Evolutionary conservation across 2,329 filamentous ascomycete species (phyloP).

Genomic region (Fusarium secorum): DNA sequence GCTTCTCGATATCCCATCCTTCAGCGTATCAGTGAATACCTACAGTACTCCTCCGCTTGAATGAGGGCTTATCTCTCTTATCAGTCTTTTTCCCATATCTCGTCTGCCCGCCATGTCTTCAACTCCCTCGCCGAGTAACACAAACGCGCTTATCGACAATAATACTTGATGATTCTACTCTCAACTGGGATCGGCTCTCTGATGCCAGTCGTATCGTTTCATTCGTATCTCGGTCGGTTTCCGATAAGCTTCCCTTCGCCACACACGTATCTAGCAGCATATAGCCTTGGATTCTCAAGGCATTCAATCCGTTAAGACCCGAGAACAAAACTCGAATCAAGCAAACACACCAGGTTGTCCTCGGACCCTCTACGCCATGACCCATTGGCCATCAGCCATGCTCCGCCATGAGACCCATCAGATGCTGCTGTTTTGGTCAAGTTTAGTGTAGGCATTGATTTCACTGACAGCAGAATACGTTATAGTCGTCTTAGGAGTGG

Average conservation of each 20-base stretch:
- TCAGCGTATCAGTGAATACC: constrained; percentile 2
- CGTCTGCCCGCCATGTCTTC: constrained; percentile 16
- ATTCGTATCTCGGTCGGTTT: constrained; percentile 36
- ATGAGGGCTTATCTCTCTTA: constrained; percentile 26
- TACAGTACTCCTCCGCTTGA: background rate
- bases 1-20: background rate
- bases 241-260: constrained; percentile 26
- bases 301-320: constrained; percentile 20
- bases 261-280: constrained; percentile 12
- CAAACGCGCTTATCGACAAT: constrained; percentile 26
- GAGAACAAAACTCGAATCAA: constrained; percentile 7
- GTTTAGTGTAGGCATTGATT: constrained; percentile 1
- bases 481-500: background rate
- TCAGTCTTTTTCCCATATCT: constrained; percentile 17
- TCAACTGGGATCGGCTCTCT: constrained; percentile 1
- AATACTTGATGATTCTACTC: background rate
- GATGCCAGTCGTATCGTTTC: constrained; percentile 1
- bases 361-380: constrained; percentile 25
- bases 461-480: constrained; percentile 2
- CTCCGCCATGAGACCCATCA: constrained; percentile 22
- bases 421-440: background rate
- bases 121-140: constrained; percentile 15
- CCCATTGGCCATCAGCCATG: constrained; percentile 25
- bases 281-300: background rate
- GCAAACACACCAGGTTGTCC: background rate